Evolutionary conservation across 2,329 filamentous ascomycete species (phyloP).

Genomic region (Diaporthe amygdali): DNA sequence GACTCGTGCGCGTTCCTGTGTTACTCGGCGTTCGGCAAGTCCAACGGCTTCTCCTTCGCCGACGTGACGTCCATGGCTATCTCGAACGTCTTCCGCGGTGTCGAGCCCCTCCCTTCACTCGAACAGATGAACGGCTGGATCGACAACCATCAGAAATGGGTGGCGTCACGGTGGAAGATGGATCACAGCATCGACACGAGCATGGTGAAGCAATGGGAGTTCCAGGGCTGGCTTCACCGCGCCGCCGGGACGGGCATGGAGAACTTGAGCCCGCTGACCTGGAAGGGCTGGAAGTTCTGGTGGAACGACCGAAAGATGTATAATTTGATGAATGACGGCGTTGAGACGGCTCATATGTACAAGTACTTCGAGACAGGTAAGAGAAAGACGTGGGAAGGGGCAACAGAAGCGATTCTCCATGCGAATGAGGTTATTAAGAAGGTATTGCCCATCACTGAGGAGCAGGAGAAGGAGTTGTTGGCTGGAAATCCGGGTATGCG

Average conservation of each 20-base stretch:
- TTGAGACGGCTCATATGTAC: slow-evolving; percentile 27
- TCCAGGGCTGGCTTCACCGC: slow-evolving; percentile 23
- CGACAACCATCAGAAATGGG: slow-evolving; percentile 38
- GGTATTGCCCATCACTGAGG: slow-evolving; percentile 17
- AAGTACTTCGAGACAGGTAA: slow-evolving; percentile 27
- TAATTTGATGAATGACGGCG: slow-evolving; percentile 23
- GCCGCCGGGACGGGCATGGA: slow-evolving; percentile 27
- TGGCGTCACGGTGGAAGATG: slow-evolving; percentile 34
- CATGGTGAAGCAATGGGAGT: slow-evolving; percentile 26
- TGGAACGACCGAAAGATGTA: slow-evolving; percentile 25
- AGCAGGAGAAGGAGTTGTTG: slow-evolving; percentile 18
- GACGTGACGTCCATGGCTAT: slow-evolving; percentile 51
- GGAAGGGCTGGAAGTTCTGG: slow-evolving; percentile 27
- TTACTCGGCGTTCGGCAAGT: slow-evolving; percentile 36
- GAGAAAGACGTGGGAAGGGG: slow-evolving; percentile 27
- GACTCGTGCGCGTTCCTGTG: slow-evolving; percentile 50
- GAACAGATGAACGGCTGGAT: slow-evolving; percentile 42
- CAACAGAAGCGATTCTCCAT: slow-evolving; percentile 23
- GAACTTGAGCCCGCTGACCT: slow-evolving; percentile 24
- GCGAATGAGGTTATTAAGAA: slow-evolving; percentile 19
- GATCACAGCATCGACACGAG: slow-evolving; percentile 24
- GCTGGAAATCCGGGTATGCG: background rate
- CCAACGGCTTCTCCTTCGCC: slow-evolving; percentile 42
- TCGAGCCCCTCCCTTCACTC: slow-evolving; percentile 40
- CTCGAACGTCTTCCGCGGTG: slow-evolving; percentile 48